Evolutionary conservation across 2,329 filamentous ascomycete genomes (phyloP).

Genomic region (Venturia carpophila): DNA sequence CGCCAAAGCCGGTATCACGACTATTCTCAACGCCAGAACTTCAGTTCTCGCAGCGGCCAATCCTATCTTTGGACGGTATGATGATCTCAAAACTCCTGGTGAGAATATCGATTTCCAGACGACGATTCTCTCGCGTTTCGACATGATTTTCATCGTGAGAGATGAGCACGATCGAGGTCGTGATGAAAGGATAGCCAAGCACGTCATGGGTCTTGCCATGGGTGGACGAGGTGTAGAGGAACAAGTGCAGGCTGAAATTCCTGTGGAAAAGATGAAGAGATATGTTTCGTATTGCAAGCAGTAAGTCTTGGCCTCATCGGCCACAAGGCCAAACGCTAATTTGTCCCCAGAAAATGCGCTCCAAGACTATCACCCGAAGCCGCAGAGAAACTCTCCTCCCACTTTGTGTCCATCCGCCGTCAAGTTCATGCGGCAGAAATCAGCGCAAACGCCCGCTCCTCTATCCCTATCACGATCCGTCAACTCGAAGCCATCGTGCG

Average conservation of each 20-base stretch:
- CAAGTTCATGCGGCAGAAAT: constrained; percentile 89
- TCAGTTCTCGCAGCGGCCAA: constrained; percentile 94
- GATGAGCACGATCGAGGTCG: constrained; percentile 86
- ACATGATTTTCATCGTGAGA: constrained; percentile 99
- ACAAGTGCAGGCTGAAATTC: constrained; percentile 75
- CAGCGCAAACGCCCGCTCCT: constrained; percentile 81
- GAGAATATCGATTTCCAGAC: constrained; percentile 99
- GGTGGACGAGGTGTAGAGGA: constrained; percentile 77
- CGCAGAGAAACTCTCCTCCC: constrained; percentile 89
- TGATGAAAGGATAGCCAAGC: constrained; percentile 88
- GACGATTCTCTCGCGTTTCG: constrained; percentile 94
- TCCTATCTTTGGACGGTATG: constrained; percentile 94
- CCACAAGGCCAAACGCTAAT: constrained; percentile 28
- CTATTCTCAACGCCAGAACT: constrained; percentile 90
- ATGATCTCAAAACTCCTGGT: constrained; percentile 93
- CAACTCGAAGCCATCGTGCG: constrained; percentile 96
- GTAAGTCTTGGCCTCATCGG: constrained; percentile 45
- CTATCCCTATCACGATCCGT: constrained; percentile 94
- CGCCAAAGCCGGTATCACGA: constrained; percentile 96
- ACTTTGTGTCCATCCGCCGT: constrained; percentile 92
- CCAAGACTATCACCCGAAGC: constrained; percentile 85
- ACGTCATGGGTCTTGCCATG: constrained; percentile 98
- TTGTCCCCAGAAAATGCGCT: constrained; percentile 63
- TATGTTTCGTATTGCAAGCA: constrained; percentile 97
- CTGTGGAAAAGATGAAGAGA: constrained; percentile 93